A percentile compares a stretch with the other conserved stretches of the same genome.
phyloP scores from a whole-genome alignment of 2,329 filamentous ascomycete genomes.

The Alternaria tenuissima region DNA sequence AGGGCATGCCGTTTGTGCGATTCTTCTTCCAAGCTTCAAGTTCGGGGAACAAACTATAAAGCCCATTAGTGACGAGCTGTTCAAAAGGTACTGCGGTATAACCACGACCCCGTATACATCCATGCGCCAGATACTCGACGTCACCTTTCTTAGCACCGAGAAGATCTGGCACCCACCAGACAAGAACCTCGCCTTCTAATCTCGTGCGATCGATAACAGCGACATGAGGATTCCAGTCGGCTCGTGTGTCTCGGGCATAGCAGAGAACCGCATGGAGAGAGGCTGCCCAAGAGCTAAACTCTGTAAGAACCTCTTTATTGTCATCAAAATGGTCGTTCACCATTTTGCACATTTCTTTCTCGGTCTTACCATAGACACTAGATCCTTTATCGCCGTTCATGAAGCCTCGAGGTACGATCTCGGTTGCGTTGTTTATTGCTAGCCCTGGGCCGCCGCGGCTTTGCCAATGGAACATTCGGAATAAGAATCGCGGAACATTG shows the following conservation, averaged over 20 bases:
- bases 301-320: not conserved
- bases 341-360: not conserved
- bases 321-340: rapidly evolving
- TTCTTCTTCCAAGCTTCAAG: too few species aligned
- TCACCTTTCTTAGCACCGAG: not conserved
- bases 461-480: too few species aligned
- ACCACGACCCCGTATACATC: not conserved
- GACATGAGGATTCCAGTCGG: not conserved
- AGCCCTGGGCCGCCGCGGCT: too few species aligned
- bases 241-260: not conserved
- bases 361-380: not conserved
- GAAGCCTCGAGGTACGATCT: too few species aligned
- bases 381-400: too few species aligned
- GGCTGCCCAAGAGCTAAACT: not conserved
- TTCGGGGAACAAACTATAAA: not conserved
- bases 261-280: not conserved
- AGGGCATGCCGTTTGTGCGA: rapidly evolving
- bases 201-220: not conserved
- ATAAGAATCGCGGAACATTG: too few species aligned
- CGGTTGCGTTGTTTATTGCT: too few species aligned
- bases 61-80: not conserved
- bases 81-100: not conserved
- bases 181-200: not conserved
- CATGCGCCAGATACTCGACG: not conserved
- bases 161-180: not conserved